phyloP scores from a whole-genome alignment of 139 green algal species.

The Protoeuglena noctilucae region DNA sequence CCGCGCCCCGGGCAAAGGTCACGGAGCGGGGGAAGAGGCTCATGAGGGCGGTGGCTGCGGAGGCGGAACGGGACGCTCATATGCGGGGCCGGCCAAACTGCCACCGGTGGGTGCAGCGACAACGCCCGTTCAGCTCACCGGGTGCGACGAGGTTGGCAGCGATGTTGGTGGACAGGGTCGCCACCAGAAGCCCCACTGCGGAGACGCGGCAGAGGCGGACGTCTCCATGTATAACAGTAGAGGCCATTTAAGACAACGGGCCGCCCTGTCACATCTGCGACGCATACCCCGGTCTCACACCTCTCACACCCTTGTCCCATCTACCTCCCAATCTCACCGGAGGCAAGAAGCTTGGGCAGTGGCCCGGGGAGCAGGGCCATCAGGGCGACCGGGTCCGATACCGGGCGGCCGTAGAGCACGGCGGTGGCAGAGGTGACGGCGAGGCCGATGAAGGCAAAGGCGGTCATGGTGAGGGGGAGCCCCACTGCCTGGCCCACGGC shows the following conservation, averaged over 20 bases:
- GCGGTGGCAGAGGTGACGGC: slow-evolving; percentile 55
- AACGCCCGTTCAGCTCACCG: too few relatives aligned
- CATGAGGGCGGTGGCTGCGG: slow-evolving; percentile 13
- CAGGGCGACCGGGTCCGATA: slow-evolving; percentile 54
- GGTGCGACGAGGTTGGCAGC: slow-evolving; percentile 66
- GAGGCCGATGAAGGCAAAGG: slow-evolving; percentile 55
- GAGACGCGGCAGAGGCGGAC: too few relatives aligned
- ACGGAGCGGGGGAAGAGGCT: slow-evolving; percentile 27
- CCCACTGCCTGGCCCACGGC: slow-evolving; percentile 47
- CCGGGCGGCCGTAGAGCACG: slow-evolving; percentile 48
- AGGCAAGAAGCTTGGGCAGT: too few relatives aligned
- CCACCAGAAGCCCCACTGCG: slow-evolving; percentile 44
- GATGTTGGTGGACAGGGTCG: slow-evolving; percentile 72
- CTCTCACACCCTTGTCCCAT: too few relatives aligned
- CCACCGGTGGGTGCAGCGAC: too few relatives aligned
- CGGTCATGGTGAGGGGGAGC: slow-evolving; percentile 58
- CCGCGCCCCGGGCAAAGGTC: slow-evolving; percentile 20
- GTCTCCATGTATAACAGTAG: too few relatives aligned
- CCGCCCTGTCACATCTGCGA: too few relatives aligned
- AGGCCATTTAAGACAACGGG: too few relatives aligned
- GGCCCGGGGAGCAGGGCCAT: slow-evolving; percentile 23
- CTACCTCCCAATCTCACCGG: too few relatives aligned
- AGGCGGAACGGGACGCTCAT: background rate
- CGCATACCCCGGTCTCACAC: too few relatives aligned
- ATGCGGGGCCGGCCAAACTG: too few relatives aligned